phyloP scores from a whole-genome alignment of 148 eudicot species.

The Beta vulgaris region DNA sequence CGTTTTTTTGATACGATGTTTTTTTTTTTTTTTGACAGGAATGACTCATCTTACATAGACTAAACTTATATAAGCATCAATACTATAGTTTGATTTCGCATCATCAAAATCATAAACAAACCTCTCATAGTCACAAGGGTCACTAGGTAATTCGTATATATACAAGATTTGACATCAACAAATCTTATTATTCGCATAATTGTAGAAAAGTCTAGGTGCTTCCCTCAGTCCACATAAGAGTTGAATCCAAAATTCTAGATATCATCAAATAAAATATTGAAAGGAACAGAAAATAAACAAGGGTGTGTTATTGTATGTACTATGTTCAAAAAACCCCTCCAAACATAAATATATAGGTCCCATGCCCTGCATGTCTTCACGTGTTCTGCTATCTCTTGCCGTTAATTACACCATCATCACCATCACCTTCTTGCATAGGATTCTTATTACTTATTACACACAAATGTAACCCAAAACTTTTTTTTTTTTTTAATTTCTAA shows the following conservation, averaged over 20 bases:
- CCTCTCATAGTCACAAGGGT: too few species aligned
- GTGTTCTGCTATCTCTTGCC: constrained; percentile 57
- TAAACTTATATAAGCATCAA: too few species aligned
- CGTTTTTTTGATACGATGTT: too few species aligned
- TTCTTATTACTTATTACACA: too few species aligned
- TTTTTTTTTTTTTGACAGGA: too few species aligned
- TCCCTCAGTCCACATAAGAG: background rate
- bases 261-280: background rate
- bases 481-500: background rate
- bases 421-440: constrained; percentile 42
- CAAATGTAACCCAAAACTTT: background rate
- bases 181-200: background rate
- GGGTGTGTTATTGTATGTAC: constrained; percentile 9
- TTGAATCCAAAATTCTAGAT: constrained; percentile 6
- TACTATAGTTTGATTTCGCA: too few species aligned
- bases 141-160: too few species aligned
- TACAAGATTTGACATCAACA: background rate
- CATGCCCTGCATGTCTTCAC: constrained; percentile 78
- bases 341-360: constrained; percentile 43
- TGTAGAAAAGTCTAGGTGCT: background rate
- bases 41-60: too few species aligned
- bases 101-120: too few species aligned
- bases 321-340: constrained; percentile 16
- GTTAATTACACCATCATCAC: constrained; percentile 43
- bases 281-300: constrained; percentile 9